Evolutionary conservation across 2,329 filamentous ascomycete genomes (phyloP).

Genomic region (Pseudogymnoascus sp.): DNA sequence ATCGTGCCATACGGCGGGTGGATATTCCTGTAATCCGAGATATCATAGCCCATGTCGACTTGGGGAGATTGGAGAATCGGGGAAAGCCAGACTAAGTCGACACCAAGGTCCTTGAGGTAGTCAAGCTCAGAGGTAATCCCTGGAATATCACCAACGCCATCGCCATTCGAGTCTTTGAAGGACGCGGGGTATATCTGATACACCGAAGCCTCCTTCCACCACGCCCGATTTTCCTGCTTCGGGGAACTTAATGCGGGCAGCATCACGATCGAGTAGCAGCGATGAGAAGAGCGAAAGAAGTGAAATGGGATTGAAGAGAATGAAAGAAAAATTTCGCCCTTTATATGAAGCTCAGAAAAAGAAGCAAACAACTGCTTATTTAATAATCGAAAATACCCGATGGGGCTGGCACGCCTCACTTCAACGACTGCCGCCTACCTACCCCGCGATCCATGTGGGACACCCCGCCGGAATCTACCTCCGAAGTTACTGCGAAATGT

Average conservation of each 20-base stretch:
- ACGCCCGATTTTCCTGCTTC: conserved; percentile 20
- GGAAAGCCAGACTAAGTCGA: conserved; percentile 59
- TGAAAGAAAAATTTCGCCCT: neutral
- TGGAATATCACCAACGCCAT: conserved; percentile 52
- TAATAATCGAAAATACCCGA: neutral
- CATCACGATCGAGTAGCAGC: neutral
- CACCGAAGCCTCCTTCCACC: conserved; percentile 35
- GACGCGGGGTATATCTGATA: conserved; percentile 54
- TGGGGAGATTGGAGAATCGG: conserved; percentile 59
- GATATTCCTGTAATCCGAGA: conserved; percentile 59
- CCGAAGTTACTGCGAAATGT: neutral
- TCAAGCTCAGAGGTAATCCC: conserved; percentile 56
- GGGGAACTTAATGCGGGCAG: neutral
- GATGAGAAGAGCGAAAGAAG: neutral
- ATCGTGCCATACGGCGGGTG: conserved; percentile 59
- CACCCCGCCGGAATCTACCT: neutral
- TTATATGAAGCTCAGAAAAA: neutral
- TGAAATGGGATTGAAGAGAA: neutral
- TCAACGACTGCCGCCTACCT: neutral
- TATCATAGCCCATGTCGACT: conserved; percentile 65
- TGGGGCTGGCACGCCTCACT: neutral
- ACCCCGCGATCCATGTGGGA: conserved; percentile 4
- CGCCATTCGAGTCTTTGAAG: conserved; percentile 48
- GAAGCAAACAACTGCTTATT: neutral
- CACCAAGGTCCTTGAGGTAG: conserved; percentile 51